Evolutionary conservation across 2,329 filamentous ascomycete species (phyloP).

Genomic region (Didymella segeticola): DNA sequence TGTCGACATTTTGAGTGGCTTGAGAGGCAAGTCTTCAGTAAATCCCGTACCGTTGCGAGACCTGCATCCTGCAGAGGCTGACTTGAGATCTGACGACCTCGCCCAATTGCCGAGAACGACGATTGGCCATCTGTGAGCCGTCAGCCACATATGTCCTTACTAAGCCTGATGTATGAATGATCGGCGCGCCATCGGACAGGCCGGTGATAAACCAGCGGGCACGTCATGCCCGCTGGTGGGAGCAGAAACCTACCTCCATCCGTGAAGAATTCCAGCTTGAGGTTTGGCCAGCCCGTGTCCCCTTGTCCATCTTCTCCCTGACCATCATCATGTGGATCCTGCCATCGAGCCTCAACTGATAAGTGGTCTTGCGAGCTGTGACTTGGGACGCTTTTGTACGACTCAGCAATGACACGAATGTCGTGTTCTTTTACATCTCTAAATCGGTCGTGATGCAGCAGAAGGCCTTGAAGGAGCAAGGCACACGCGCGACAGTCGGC

Average conservation of each 20-base stretch:
- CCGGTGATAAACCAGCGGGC: background rate
- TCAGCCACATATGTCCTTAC: conserved; percentile 22
- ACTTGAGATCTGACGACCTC: conserved; percentile 39
- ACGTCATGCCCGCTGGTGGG: background rate
- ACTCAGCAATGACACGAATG: conserved; percentile 38
- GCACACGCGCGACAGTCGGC: conserved; percentile 42
- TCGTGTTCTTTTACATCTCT: conserved; percentile 30
- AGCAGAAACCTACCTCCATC: conserved; percentile 39
- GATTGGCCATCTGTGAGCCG: conserved; percentile 38
- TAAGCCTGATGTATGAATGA: conserved; percentile 14
- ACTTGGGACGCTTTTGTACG: conserved; percentile 25
- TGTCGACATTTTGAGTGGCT: conserved; percentile 41
- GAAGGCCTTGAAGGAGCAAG: conserved; percentile 41
- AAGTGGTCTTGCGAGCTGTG: conserved; percentile 39
- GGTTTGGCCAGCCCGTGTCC: conserved; percentile 38
- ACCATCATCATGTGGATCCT: conserved; percentile 24
- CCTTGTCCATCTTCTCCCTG: conserved; percentile 28
- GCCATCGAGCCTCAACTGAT: conserved; percentile 45
- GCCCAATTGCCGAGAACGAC: conserved; percentile 45
- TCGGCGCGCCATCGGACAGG: conserved; percentile 5
- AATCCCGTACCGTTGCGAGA: conserved; percentile 29
- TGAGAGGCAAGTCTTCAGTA: conserved; percentile 42
- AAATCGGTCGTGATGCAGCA: conserved; percentile 43
- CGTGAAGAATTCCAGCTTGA: conserved; percentile 47
- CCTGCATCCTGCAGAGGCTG: conserved; percentile 40